phyloP scores from a whole-genome alignment of 2,329 filamentous ascomycete genomes.

The Pseudogymnoascus sp. region DNA sequence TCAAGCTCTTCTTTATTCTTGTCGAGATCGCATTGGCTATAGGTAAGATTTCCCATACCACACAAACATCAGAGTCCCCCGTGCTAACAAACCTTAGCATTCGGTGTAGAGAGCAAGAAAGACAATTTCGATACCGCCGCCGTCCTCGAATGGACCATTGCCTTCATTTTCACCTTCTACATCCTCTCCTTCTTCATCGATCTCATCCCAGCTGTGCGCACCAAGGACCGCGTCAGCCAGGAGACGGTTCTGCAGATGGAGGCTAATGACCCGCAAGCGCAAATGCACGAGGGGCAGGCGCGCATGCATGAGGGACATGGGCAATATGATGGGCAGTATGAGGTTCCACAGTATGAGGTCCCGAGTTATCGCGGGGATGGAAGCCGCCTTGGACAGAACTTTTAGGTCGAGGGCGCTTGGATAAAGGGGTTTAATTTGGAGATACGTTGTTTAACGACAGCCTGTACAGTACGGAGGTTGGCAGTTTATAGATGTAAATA shows the following conservation, averaged over 20 bases:
- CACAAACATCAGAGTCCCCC: not conserved
- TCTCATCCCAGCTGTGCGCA: constrained; percentile 59
- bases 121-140: not conserved
- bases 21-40: constrained; percentile 67
- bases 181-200: constrained; percentile 81
- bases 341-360: not conserved
- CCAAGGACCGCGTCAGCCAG: constrained; percentile 9
- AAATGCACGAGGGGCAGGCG: not conserved
- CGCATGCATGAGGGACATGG: not conserved
- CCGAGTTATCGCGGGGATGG: not conserved
- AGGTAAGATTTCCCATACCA: constrained; percentile 20
- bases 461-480: not conserved
- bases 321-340: not conserved
- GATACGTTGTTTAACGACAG: not conserved
- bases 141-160: constrained; percentile 61
- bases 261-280: constrained; percentile 17
- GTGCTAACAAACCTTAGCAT: not conserved
- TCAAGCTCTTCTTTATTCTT: constrained; percentile 80
- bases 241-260: constrained; percentile 24
- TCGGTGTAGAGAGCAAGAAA: not conserved
- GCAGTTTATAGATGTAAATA: not conserved
- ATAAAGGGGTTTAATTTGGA: not conserved
- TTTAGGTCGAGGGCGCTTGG: not conserved
- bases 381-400: constrained; percentile 1
- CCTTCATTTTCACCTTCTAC: constrained; percentile 83